These are phyloP conservation scores for Lentinula novae-zelandiae DNA, from an alignment of 1,284 basidiomycete species.

Conservation along the genomic window DNA sequence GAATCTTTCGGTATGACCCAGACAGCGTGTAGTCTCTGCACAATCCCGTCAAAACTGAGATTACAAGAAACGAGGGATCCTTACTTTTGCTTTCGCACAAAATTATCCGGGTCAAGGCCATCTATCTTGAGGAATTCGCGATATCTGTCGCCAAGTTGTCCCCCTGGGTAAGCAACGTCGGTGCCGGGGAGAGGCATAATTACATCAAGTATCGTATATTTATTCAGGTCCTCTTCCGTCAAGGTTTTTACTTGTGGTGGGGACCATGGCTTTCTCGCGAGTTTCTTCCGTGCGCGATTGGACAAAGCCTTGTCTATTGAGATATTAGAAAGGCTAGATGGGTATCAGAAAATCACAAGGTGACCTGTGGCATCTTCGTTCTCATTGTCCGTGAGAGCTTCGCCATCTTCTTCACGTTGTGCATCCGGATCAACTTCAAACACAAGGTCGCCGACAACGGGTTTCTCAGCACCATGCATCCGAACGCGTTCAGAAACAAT, in stretches of 20 bases:
- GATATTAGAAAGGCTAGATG: background rate
- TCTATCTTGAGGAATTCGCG: slow-evolving; percentile 77
- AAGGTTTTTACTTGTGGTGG: slow-evolving; percentile 74
- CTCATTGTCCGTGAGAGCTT: slow-evolving; percentile 25
- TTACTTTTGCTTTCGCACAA: slow-evolving; percentile 85
- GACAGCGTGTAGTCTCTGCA: slow-evolving; percentile 85
- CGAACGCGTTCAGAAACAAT: slow-evolving; percentile 91
- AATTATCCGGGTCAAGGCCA: slow-evolving; percentile 85
- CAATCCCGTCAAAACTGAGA: slow-evolving; percentile 11
- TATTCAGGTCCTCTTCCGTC: slow-evolving; percentile 68
- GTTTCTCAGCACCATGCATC: slow-evolving; percentile 69
- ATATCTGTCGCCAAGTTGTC: slow-evolving; percentile 80
- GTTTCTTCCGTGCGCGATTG: slow-evolving; percentile 29
- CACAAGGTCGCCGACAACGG: slow-evolving; percentile 87
- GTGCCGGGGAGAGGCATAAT: slow-evolving; percentile 94
- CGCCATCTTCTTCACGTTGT: slow-evolving; percentile 7
- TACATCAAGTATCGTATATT: slow-evolving; percentile 89
- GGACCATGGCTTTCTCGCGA: slow-evolving; percentile 51
- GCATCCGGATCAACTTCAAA: slow-evolving; percentile 49
- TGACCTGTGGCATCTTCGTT: slow-evolving; percentile 33
- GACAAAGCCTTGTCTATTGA: slow-evolving; percentile 24
- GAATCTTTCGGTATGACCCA: slow-evolving; percentile 90
- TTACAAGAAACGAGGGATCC: slow-evolving; percentile 19
- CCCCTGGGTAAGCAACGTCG: slow-evolving; percentile 87
- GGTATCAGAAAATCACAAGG: slow-evolving; percentile 7